These are phyloP conservation scores for Termitomyces sp. DNA, from an alignment of 768 basidiomycete genomes.

Conservation along the genomic window DNA sequence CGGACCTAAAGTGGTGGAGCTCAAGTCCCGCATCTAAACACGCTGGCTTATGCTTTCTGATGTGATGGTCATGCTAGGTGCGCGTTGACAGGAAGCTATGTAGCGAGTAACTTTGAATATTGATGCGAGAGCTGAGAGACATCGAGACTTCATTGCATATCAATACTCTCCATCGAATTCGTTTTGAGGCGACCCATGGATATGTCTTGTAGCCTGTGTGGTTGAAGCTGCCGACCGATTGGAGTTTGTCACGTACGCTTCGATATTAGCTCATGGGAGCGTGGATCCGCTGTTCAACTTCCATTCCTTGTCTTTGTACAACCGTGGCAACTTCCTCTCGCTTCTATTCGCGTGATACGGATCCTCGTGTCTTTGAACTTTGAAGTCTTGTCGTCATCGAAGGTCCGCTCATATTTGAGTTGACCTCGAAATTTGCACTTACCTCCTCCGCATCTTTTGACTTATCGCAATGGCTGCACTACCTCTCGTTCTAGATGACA, in stretches of 20 bases:
- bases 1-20: not conserved
- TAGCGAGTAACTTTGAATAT: not conserved
- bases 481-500: slow-evolving; percentile 15
- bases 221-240: too few relatives aligned
- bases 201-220: not conserved
- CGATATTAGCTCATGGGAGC: slow-evolving; percentile 10
- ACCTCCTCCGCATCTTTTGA: not conserved
- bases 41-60: not conserved
- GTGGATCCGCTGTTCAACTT: slow-evolving; percentile 16
- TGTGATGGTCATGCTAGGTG: not conserved
- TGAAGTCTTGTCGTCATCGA: slow-evolving; percentile 4
- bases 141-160: too few relatives aligned
- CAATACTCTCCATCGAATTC: not conserved
- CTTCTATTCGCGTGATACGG: slow-evolving; percentile 1
- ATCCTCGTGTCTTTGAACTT: slow-evolving; percentile 2
- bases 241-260: too few relatives aligned
- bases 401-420: slow-evolving; percentile 6
- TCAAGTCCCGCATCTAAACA: not conserved
- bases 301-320: slow-evolving; percentile 8
- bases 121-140: not conserved
- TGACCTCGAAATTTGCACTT: not conserved
- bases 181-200: not conserved
- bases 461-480: slow-evolving; percentile 8
- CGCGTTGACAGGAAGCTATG: not conserved
- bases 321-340: slow-evolving; percentile 9